Evolutionary conservation across 1,284 basidiomycete genomes (phyloP).

Genomic region (Acaromyces ingoldii): DNA sequence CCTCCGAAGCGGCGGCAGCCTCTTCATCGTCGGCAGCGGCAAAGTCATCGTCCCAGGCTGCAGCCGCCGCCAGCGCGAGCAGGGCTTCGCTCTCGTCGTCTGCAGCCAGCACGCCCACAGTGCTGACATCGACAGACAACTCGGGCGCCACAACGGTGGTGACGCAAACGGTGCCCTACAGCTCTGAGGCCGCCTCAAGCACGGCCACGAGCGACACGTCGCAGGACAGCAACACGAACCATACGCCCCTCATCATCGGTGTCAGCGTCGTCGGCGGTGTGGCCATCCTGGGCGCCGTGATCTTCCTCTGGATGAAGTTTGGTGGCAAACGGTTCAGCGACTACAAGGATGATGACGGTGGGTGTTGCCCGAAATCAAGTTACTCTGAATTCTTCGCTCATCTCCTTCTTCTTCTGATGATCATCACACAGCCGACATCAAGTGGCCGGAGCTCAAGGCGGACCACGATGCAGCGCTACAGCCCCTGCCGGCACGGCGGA

Average conservation of each 20-base stretch:
- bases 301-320: conserved; percentile 44
- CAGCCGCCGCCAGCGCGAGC: conserved; percentile 12
- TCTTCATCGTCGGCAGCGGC: conserved; percentile 10
- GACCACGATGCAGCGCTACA: conserved; percentile 40
- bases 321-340: conserved; percentile 28
- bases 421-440: conserved; percentile 31
- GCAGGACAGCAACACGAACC: conserved; percentile 5
- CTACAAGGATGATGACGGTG: conserved; percentile 28
- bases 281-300: conserved; percentile 27
- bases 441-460: conserved; percentile 47
- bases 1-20: conserved; percentile 5
- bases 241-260: conserved; percentile 45
- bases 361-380: neutral
- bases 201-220: conserved; percentile 5
- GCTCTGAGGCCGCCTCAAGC: neutral
- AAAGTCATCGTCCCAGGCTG: conserved; percentile 14
- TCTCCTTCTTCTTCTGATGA: neutral
- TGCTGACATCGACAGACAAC: conserved; percentile 12
- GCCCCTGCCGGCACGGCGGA: conserved; percentile 43
- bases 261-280: conserved; percentile 43
- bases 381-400: neutral
- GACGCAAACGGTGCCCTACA: neutral
- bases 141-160: conserved; percentile 12
- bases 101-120: neutral
- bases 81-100: neutral